Conservation (phyloP, 2,329 filamentous ascomycete genomes). For the Colletotrichum sp. region DNA sequence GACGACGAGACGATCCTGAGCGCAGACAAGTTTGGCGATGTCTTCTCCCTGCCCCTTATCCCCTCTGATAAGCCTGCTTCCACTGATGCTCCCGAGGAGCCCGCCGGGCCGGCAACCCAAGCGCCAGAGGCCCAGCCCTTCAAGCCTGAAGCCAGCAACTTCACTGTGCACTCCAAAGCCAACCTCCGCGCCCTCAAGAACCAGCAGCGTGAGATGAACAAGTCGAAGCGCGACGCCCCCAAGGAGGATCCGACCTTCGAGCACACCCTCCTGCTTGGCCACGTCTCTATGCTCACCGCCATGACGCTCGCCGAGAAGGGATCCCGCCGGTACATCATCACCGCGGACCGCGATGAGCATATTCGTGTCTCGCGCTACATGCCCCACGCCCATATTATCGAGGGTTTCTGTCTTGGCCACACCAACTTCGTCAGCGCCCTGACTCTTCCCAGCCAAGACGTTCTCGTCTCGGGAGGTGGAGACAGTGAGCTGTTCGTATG, state of each 20-base stretch:
- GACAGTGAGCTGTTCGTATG: constrained; percentile 81
- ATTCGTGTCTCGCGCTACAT: constrained; percentile 84
- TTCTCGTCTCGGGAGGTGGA: constrained; percentile 86
- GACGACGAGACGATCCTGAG: constrained; percentile 77
- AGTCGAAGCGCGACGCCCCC: constrained; percentile 30
- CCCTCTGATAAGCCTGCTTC: constrained; percentile 24
- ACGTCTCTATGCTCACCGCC: constrained; percentile 93
- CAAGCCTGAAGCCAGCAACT: constrained; percentile 58
- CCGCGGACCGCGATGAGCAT: constrained; percentile 69
- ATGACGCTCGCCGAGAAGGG: constrained; percentile 58
- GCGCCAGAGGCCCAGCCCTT: constrained; percentile 33
- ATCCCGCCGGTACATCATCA: constrained; percentile 56
- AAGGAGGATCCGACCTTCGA: constrained; percentile 64
- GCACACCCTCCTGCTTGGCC: constrained; percentile 81
- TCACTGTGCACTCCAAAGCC: constrained; percentile 69
- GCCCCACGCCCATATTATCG: constrained; percentile 87
- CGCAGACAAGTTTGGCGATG: constrained; percentile 96
- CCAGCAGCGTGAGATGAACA: constrained; percentile 44
- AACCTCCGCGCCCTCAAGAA: constrained; percentile 66
- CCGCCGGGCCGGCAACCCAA: constrained; percentile 23
- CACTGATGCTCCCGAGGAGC: constrained; percentile 8
- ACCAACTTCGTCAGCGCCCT: constrained; percentile 82
- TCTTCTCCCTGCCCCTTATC: constrained; percentile 84
- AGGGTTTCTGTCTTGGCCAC: constrained; percentile 89
- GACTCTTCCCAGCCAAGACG: constrained; percentile 66